phyloP scores from a whole-genome alignment of 2,329 filamentous ascomycete genomes.

The Aspergillus latus region DNA sequence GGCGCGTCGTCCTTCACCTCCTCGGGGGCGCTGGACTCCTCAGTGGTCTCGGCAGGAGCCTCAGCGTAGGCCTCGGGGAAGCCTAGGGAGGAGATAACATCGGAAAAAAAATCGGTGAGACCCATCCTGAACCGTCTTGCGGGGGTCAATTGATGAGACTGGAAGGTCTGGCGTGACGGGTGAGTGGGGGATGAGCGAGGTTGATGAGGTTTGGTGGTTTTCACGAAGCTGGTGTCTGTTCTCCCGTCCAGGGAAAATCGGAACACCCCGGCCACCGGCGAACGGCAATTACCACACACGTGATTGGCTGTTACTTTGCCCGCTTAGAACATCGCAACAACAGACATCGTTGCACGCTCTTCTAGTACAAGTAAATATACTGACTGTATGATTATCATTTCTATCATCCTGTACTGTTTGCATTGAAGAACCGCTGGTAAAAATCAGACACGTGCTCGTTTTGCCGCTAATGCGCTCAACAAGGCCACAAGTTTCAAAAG shows the following conservation, averaged over 20 bases:
- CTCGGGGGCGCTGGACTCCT: constrained; percentile 46
- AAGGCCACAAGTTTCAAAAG: background rate
- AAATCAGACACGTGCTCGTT: background rate
- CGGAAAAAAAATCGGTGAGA: constrained; percentile 64
- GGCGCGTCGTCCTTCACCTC: constrained; percentile 35
- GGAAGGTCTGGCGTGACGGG: constrained; percentile 24
- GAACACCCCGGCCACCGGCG: constrained; percentile 41
- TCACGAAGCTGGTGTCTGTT: constrained; percentile 31
- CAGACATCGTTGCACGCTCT: background rate
- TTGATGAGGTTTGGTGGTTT: constrained; percentile 37
- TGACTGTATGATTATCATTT: background rate
- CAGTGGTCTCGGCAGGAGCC: constrained; percentile 54
- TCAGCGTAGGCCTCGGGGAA: constrained; percentile 61
- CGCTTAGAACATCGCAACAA: background rate
- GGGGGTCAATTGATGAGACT: constrained; percentile 34
- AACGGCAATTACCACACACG: constrained; percentile 43
- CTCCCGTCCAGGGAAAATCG: constrained; percentile 41
- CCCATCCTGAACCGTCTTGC: constrained; percentile 52
- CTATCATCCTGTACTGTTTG: background rate
- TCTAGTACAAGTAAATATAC: background rate
- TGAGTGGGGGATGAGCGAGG: constrained; percentile 29
- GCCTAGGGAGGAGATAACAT: constrained; percentile 65
- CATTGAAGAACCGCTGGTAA: background rate
- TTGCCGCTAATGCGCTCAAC: background rate
- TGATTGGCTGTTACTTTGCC: constrained; percentile 36